Conservation (phyloP, 2,329 filamentous ascomycete genomes). For the Amphichorda felina region DNA sequence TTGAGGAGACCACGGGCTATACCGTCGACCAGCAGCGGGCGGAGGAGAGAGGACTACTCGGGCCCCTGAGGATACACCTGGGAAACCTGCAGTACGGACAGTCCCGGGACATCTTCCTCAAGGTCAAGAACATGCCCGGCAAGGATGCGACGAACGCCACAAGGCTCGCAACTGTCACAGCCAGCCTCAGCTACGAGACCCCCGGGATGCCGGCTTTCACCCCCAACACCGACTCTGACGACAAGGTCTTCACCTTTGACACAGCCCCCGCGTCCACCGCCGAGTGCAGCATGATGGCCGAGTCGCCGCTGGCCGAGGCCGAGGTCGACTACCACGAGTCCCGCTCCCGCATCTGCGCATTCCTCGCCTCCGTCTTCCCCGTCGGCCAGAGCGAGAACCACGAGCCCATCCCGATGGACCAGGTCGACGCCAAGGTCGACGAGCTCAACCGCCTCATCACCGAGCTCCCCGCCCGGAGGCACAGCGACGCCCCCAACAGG, state of each 20-base stretch:
- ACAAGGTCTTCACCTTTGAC: not conserved
- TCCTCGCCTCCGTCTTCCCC: conserved; percentile 32
- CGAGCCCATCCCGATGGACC: conserved; percentile 1
- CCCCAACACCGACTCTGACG: conserved; percentile 6
- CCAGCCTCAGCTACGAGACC: conserved; percentile 17
- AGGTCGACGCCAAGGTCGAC: conserved; percentile 4
- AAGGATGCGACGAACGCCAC: conserved; percentile 1
- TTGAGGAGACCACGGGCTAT: conserved; percentile 26
- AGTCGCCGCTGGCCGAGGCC: conserved; percentile 12
- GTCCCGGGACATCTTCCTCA: conserved; percentile 41
- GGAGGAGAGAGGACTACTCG: conserved; percentile 6
- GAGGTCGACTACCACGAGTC: conserved; percentile 39
- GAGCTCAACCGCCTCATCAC: conserved; percentile 18
- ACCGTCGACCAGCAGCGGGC: conserved; percentile 22
- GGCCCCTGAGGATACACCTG: conserved; percentile 25
- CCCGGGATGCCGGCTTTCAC: conserved; percentile 1
- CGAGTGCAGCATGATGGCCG: conserved; percentile 8
- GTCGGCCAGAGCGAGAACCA: conserved; percentile 25
- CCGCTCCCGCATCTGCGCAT: conserved; percentile 35
- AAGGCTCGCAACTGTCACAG: conserved; percentile 14
- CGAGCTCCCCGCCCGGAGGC: conserved; percentile 19
- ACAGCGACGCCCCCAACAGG: conserved; percentile 25
- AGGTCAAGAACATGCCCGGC: conserved; percentile 12
- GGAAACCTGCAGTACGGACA: conserved; percentile 51
- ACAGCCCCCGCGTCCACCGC: not conserved